Evolutionary conservation across 208 protist genomes (phyloP).

Genomic region (Phytomonas francai): DNA sequence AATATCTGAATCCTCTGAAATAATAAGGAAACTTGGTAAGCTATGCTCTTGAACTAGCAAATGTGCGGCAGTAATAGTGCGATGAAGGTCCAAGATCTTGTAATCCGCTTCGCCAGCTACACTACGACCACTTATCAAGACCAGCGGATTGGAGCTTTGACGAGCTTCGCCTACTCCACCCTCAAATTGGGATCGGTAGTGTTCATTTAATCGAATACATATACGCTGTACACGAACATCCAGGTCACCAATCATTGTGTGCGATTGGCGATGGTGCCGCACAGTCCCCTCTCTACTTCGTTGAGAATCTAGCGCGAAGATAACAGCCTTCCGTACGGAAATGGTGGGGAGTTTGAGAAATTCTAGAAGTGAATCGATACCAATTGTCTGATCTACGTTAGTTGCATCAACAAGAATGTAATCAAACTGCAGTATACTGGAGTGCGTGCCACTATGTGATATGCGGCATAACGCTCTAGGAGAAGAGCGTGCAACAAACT

Average conservation of each 20-base stretch:
- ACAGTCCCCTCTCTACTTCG: conserved; percentile 52
- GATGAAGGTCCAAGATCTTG: conserved; percentile 79
- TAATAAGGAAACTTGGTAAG: conserved; percentile 64
- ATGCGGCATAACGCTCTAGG: conserved; percentile 57
- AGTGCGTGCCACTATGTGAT: conserved; percentile 8
- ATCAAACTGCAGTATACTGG: conserved; percentile 48
- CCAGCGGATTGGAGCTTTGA: conserved; percentile 14
- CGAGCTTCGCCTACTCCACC: background rate
- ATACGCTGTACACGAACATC: conserved; percentile 57
- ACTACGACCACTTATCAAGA: conserved; percentile 64
- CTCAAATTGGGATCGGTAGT: conserved; percentile 17
- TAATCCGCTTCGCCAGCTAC: conserved; percentile 86
- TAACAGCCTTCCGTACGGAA: conserved; percentile 31
- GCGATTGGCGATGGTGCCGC: conserved; percentile 45
- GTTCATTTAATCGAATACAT: conserved; percentile 27
- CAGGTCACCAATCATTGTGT: conserved; percentile 54
- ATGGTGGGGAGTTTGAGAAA: conserved; percentile 36
- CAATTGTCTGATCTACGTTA: conserved; percentile 67
- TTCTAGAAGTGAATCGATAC: conserved; percentile 35
- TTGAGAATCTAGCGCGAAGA: conserved; percentile 77
- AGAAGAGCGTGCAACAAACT: conserved; percentile 61
- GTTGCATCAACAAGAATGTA: conserved; percentile 84
- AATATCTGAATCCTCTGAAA: conserved; percentile 86
- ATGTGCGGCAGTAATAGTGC: conserved; percentile 30
- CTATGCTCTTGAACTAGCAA: conserved; percentile 2